Evolutionary conservation across 805 yeast species (phyloP).

Genomic region (Kazachstania africana): DNA sequence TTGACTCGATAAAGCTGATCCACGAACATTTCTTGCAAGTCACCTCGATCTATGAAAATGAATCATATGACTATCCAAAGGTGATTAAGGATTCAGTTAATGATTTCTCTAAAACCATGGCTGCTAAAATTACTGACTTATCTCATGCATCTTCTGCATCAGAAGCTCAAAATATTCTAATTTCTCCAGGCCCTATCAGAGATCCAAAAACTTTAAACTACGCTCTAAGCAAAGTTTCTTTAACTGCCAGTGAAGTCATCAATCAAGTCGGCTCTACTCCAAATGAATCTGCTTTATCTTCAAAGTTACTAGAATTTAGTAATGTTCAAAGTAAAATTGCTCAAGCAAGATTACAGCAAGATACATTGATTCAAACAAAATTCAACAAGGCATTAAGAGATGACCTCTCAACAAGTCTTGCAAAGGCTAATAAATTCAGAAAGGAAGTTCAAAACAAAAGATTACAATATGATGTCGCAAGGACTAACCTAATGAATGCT

Average conservation of each 20-base stretch:
- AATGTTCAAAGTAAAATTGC: slow-evolving; percentile 65
- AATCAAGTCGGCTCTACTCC: slow-evolving; percentile 12
- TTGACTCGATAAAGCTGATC: slow-evolving; percentile 61
- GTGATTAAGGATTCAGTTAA: slow-evolving; percentile 61
- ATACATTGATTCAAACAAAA: slow-evolving; percentile 53
- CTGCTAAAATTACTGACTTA: slow-evolving; percentile 51
- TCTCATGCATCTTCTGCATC: slow-evolving; percentile 63
- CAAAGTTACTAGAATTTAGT: slow-evolving; percentile 56
- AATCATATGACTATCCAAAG: slow-evolving; percentile 75
- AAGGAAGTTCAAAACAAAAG: slow-evolving; percentile 68
- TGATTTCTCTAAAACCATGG: slow-evolving; percentile 56
- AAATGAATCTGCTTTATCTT: slow-evolving; percentile 33
- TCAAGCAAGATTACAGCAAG: slow-evolving; percentile 74
- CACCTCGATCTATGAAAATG: slow-evolving; percentile 50
- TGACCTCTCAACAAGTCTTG: slow-evolving; percentile 47
- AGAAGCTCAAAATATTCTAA: slow-evolving; percentile 70
- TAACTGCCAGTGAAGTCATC: slow-evolving; percentile 29
- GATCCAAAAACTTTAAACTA: slow-evolving; percentile 74
- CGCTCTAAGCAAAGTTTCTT: slow-evolving; percentile 68
- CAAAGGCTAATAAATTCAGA: slow-evolving; percentile 57
- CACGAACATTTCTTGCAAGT: slow-evolving; percentile 47
- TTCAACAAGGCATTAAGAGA: slow-evolving; percentile 58
- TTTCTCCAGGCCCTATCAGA: slow-evolving; percentile 35
- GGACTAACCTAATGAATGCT: slow-evolving; percentile 40
- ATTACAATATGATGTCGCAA: slow-evolving; percentile 67